Base-by-base conservation (phyloP, 1,139 yeast genomes). In the Blastobotrys buckinghamii region DNA sequence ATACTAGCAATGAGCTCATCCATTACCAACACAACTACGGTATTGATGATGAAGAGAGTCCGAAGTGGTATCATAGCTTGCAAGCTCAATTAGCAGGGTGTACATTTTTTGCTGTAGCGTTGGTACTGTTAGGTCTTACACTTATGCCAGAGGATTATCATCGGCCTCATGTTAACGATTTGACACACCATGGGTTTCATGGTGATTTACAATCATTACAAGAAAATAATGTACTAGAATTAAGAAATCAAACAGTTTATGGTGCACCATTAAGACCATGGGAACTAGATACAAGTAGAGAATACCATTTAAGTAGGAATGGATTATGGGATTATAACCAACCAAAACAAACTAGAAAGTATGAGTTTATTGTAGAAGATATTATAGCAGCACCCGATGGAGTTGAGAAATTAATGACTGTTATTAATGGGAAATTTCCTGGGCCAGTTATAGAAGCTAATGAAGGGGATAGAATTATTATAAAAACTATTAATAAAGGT, bases 371-470 rank as follows among this genome's bases (percentile, higher is more conserved):
- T 47, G 76, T 87, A 19, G 76, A 80, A 8, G 81, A 82, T 75
- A 79, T 77, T 22, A 60, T 62, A 17, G 79, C 77, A 15, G 80
- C 82, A 62, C 84, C 84, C 1, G 95, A 85, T 65, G 94, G 94
- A 24, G 70, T 44, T 58, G 62, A 38, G 76, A 75, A 51, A 70
- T 84, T 56, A 70, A 73, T 35, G 82, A 84, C 55, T 72, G 83
- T 59, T 79, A 86, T 86, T 65, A 86, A 86, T 61, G 79, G 81
- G 49, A 69, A 78, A 53, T 85, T 82, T 76, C 95, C 95, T 39
- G 78, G 87, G 72, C 95, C 95, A 12, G 74, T 74, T 32, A 69
- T 87, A 52, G 70, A 76, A 42, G 84, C 83, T 43, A 72, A 74
- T 46, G 77, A 74, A 56, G 86, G 89, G 55, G 95, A 87, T 66